phyloP scores from a whole-genome alignment of 768 basidiomycete species.

The Lactarius psammicola region DNA sequence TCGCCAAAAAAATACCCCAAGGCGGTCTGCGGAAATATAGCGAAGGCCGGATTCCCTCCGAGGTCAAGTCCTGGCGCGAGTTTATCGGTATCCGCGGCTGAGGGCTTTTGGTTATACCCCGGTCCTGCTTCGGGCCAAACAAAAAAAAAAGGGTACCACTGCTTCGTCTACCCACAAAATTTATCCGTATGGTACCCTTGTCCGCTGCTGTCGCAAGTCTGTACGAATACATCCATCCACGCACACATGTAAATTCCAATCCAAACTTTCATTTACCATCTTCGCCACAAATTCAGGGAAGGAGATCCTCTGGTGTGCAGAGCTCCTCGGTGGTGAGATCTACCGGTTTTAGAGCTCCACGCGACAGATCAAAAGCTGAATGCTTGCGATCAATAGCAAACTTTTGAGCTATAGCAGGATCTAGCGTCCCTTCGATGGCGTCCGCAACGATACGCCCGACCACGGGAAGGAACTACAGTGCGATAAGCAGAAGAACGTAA shows the following conservation, averaged over 20 bases:
- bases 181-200: constrained; percentile 4
- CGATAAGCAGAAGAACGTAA: not conserved
- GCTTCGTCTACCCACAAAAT: not conserved
- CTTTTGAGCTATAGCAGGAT: constrained; percentile 48
- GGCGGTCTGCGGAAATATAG: constrained; percentile 76
- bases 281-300: constrained; percentile 29
- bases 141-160: not conserved
- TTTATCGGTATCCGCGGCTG: constrained; percentile 75
- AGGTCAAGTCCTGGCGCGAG: constrained; percentile 90
- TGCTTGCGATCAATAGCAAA: constrained; percentile 61
- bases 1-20: constrained; percentile 79
- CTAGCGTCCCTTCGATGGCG: constrained; percentile 62
- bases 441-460: constrained; percentile 77
- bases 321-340: constrained; percentile 16
- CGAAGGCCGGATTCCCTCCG: constrained; percentile 86
- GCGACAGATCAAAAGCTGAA: constrained; percentile 37
- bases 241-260: constrained; percentile 1
- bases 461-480: constrained; percentile 75
- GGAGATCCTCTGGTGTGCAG: constrained; percentile 23
- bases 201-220: constrained; percentile 2
- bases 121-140: not conserved
- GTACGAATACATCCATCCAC: constrained; percentile 15
- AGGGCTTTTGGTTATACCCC: constrained; percentile 25
- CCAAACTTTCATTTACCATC: constrained; percentile 14
- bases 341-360: constrained; percentile 21